phyloP scores from a whole-genome alignment of 345 rosid species.

The Corymbia maculata region DNA sequence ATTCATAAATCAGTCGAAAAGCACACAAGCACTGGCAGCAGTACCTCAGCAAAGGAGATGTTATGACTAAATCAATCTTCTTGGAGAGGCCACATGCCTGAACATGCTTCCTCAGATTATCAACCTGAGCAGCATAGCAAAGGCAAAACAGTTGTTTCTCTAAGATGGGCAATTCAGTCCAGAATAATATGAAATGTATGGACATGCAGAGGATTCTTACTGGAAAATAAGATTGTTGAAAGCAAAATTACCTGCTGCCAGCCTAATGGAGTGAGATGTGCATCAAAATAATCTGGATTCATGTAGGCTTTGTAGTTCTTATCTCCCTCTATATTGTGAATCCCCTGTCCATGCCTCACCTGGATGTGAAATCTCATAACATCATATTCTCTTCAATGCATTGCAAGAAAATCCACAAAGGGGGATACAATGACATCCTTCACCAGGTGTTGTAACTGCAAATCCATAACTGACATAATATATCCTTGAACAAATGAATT shows the following conservation, averaged over 20 bases:
- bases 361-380: conserved; percentile 47
- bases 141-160: neutral
- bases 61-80: conserved; percentile 72
- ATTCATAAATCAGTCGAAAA: neutral
- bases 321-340: conserved; percentile 95
- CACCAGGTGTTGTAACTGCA: conserved; percentile 33
- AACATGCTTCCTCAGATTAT: conserved; percentile 83
- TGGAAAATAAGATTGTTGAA: neutral
- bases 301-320: conserved; percentile 76
- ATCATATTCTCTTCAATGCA: conserved; percentile 21
- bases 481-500: conserved; percentile 10
- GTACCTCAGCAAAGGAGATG: conserved; percentile 81
- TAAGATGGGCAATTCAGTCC: neutral
- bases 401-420: conserved; percentile 39
- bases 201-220: neutral
- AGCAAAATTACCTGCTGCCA: conserved; percentile 68
- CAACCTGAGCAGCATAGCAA: conserved; percentile 43
- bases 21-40: neutral
- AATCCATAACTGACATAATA: conserved; percentile 8
- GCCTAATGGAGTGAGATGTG: conserved; percentile 81
- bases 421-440: conserved; percentile 33
- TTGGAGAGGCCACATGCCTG: conserved; percentile 58
- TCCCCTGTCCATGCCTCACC: conserved; percentile 99
- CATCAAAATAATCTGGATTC: conserved; percentile 87
- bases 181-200: neutral